Base-by-base conservation (phyloP, 164 flowering plant genomes). In the Amborella trichopoda region DNA sequence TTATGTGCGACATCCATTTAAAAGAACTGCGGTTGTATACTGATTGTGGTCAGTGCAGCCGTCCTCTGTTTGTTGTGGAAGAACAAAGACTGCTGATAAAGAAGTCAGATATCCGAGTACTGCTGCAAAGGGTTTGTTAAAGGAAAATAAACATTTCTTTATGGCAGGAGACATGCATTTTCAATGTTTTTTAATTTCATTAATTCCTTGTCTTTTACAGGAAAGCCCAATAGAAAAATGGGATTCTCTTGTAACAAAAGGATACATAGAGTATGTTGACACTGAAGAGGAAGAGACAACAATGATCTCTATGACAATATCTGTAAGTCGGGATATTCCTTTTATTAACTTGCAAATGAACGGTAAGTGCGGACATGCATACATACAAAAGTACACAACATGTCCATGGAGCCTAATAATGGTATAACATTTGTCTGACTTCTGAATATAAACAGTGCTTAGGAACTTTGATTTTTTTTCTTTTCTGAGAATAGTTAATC, bases 221-320 rank as follows among this genome's bases (percentile, higher is more conserved):
- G 98, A 91, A 66, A 40, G 71, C 39, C 66, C 80, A 0, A 96
- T 88, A n/a, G 95, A 82, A 14, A 81, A 74, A 58, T 93, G 96
- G 99, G 96, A 85, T 66, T 82, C 74, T 49, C 89, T 93, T 63
- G 89, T 93, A 5, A 61, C 80, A 5, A 93, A 85, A 59, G 99
- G 99, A 22, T 88, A 59, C 46, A 85, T 88, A 40, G 96, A 93
- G 50, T 93, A 88, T 52, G 71, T 93, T 27, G 99, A 93, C 45
- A 88, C 96, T 0, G 99, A 93, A 62, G 99, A 93, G 75, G 99
- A 93, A 52, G 99, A 88, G 68, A 88, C 95, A 2, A 88, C 99
- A 1, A 84, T 93, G 99, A 93, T 93, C 63, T 84, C 91, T 43
- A 93, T 93, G 96, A 88, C 96, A 10, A 87, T 91, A 38, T 72